Conservation (phyloP, 2,329 filamentous ascomycete species). For the Colletotrichum phormii region DNA sequence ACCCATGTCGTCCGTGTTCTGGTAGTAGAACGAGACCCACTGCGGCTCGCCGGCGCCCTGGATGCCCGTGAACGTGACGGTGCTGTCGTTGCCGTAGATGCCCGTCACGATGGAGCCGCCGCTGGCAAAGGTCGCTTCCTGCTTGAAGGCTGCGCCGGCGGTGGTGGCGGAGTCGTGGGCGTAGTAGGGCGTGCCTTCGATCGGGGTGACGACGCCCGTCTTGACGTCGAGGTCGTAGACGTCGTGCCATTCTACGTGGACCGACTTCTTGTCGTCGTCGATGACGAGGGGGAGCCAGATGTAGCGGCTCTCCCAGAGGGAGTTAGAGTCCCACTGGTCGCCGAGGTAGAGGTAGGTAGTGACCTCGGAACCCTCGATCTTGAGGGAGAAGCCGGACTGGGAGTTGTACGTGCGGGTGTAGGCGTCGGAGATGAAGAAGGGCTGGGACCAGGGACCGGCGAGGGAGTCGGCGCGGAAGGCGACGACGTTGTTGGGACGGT, state of each 20-base stretch:
- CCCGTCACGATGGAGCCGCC: slow-evolving; percentile 59
- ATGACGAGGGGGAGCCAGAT: slow-evolving; percentile 66
- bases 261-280: slow-evolving; percentile 60
- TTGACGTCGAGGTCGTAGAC: slow-evolving; percentile 64
- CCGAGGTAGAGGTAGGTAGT: slow-evolving; percentile 63
- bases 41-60: slow-evolving; percentile 59
- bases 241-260: slow-evolving; percentile 63
- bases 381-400: slow-evolving; percentile 61
- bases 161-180: slow-evolving; percentile 54
- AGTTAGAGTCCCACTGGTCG: slow-evolving; percentile 63
- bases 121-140: slow-evolving; percentile 63
- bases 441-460: slow-evolving; percentile 63
- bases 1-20: slow-evolving; percentile 71
- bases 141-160: slow-evolving; percentile 57
- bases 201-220: slow-evolving; percentile 58
- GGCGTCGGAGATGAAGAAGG: slow-evolving; percentile 59
- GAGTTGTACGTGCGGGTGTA: slow-evolving; percentile 65
- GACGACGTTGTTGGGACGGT: slow-evolving; percentile 72
- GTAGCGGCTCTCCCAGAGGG: slow-evolving; percentile 65
- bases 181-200: slow-evolving; percentile 61
- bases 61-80: slow-evolving; percentile 56
- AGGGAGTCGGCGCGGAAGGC: slow-evolving; percentile 63
- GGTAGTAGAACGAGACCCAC: slow-evolving; percentile 68
- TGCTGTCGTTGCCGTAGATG: slow-evolving; percentile 65
- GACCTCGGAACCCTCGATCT: slow-evolving; percentile 59